Conservation (phyloP, 805 yeast species). For the Danielozyma ontarioensis region DNA sequence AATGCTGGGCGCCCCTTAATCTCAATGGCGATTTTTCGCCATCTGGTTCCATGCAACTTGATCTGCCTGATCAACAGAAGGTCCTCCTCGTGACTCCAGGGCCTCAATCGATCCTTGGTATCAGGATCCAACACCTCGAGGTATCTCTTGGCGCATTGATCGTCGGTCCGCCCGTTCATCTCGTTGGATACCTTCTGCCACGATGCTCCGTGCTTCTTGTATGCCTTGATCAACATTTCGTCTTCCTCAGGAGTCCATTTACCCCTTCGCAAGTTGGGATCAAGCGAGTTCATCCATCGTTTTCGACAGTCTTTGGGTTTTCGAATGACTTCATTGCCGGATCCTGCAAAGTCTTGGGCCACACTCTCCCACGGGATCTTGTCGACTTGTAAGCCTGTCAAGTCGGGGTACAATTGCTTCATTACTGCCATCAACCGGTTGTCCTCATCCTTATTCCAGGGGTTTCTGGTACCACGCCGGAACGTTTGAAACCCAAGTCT, state of each 20-base stretch:
- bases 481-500: slow-evolving; percentile 72
- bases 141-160: slow-evolving; percentile 90
- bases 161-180: slow-evolving; percentile 84
- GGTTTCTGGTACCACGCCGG: slow-evolving; percentile 53
- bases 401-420: slow-evolving; percentile 23
- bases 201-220: slow-evolving; percentile 63
- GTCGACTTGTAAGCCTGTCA: slow-evolving; percentile 28
- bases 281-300: slow-evolving; percentile 81
- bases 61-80: slow-evolving; percentile 61
- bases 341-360: slow-evolving; percentile 25
- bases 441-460: slow-evolving; percentile 81
- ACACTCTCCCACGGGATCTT: slow-evolving; percentile 59
- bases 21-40: slow-evolving; percentile 74
- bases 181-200: slow-evolving; percentile 82
- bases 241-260: slow-evolving; percentile 86
- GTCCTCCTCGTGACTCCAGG: slow-evolving; percentile 81
- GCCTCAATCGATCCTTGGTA: slow-evolving; percentile 68
- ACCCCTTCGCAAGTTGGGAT: slow-evolving; percentile 78
- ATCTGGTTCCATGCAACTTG: slow-evolving; percentile 72
- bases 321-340: slow-evolving; percentile 40
- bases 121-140: slow-evolving; percentile 83
- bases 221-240: slow-evolving; percentile 56
- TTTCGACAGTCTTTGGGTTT: slow-evolving; percentile 81
- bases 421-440: slow-evolving; percentile 40
- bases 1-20: slow-evolving; percentile 80